A percentile compares a stretch with the other conserved stretches of the same genome.
These are phyloP conservation scores for Pichiaceae sp. DNA, from an alignment of 1,139 yeast genomes.

Conservation along the genomic window DNA sequence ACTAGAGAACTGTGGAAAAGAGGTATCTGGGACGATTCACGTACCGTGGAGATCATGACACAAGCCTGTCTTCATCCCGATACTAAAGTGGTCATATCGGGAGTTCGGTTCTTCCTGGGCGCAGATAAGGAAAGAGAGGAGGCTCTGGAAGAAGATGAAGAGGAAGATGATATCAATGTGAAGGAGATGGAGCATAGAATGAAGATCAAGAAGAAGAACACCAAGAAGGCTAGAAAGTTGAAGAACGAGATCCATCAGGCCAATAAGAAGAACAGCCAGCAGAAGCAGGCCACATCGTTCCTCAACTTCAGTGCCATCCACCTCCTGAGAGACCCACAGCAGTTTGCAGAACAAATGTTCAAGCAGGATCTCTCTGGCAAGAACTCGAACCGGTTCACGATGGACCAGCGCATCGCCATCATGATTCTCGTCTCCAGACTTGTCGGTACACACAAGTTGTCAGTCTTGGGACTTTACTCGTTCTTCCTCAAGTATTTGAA, in stretches of 20 bases:
- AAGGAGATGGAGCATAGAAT: constrained; percentile 68
- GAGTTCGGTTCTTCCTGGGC: constrained; percentile 84
- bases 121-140: constrained; percentile 95
- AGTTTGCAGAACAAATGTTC: constrained; percentile 83
- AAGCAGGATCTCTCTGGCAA: constrained; percentile 64
- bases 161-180: constrained; percentile 68
- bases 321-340: constrained; percentile 91
- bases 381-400: constrained; percentile 52
- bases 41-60: constrained; percentile 94
- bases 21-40: constrained; percentile 95
- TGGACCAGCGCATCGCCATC: constrained; percentile 83
- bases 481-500: constrained; percentile 82
- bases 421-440: constrained; percentile 82
- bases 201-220: constrained; percentile 74
- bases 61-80: constrained; percentile 89
- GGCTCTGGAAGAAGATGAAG: constrained; percentile 52
- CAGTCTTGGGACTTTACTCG: constrained; percentile 82
- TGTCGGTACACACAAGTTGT: constrained; percentile 89
- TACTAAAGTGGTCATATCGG: constrained; percentile 81
- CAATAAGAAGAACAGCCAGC: constrained; percentile 51
- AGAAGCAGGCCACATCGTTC: constrained; percentile 50
- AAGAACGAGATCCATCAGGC: constrained; percentile 62
- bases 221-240: constrained; percentile 71
- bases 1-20: constrained; percentile 96
- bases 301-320: constrained; percentile 93